Base-by-base conservation (phyloP, 371 early-diverging fungal species). In the Mucor indicus region DNA sequence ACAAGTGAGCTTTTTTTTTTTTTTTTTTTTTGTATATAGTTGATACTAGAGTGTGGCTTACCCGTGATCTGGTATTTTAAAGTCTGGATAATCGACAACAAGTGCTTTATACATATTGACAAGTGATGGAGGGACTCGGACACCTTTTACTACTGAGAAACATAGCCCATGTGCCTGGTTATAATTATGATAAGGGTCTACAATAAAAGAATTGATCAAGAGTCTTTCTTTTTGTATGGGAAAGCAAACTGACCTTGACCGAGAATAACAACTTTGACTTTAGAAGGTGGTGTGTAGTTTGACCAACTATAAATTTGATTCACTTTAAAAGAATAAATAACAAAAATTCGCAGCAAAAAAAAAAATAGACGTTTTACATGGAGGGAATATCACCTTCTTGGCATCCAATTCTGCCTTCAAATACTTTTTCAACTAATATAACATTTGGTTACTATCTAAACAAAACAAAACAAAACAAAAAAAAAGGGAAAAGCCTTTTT, bases 111-210 rank as follows among this genome's bases (percentile, higher is more conserved):
- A 97, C 59, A 99, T 98, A 70, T 99, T 99, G 29, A 70, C 63
- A 13, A 99, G 81, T 3, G 96, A 95, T 5, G 98, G 98, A 22
- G 99, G 99, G 0, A 71, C 56, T 5, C 55, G 59, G 1, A 90
- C 84, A 3, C 89, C 90, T 38, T 83, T 80, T 17, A 77, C 68
- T 25, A 98, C 98, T 50, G 88, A 88, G 64, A 95, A 94, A 53
- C 89, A 89, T 33, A 94, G 65, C 2, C 94, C 99, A 61, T 91
- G 96, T 3, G 99, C 99, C 64, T 99, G 98, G 33, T 81, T 79
- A 9, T 65, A 71, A 13, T 87, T 86, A 62, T 98, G 98, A 70
- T 99, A 99, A 17, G 99, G 99, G 75, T 99, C 99, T 84, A 44
- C 7, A 8, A 12, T 15, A 6, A 33, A 8, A 30, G 15, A 38